These are phyloP conservation scores for Gossypium lobatum DNA, from an alignment of 441 rosid genomes.

Conservation along the genomic window DNA sequence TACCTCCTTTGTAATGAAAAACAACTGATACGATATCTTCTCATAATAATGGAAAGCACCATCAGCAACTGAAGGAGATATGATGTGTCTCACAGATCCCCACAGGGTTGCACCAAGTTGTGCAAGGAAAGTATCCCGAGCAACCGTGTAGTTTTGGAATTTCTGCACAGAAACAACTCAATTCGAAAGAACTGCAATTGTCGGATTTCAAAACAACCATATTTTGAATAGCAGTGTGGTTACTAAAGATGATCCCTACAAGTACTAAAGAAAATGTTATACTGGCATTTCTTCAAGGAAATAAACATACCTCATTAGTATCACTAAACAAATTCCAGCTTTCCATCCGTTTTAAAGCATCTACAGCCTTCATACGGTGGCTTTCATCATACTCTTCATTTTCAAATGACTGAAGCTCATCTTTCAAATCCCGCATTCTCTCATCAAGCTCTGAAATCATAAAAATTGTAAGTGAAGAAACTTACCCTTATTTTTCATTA, in stretches of 20 bases:
- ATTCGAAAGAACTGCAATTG: neutral
- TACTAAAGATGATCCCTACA: neutral
- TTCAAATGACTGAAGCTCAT: slow-evolving; percentile 90
- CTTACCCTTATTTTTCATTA: slow-evolving; percentile 4
- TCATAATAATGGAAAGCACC: slow-evolving; percentile 97
- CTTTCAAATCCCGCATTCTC: slow-evolving; percentile 91
- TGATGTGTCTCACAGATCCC: slow-evolving; percentile 93
- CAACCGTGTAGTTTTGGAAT: slow-evolving; percentile 89
- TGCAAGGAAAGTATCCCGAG: slow-evolving; percentile 93
- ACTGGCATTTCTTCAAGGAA: slow-evolving; percentile 12
- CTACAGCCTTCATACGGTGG: slow-evolving; percentile 75
- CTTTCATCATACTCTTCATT: slow-evolving; percentile 79
- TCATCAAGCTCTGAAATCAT: slow-evolving; percentile 82
- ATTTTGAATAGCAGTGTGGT: slow-evolving; percentile 7
- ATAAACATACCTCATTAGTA: slow-evolving; percentile 56
- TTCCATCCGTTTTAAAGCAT: slow-evolving; percentile 87
- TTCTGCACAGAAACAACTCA: slow-evolving; percentile 46
- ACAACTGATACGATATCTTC: slow-evolving; percentile 86
- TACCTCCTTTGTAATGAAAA: slow-evolving; percentile 95
- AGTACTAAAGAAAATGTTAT: neutral
- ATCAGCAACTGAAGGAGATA: slow-evolving; percentile 93
- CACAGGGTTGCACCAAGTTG: slow-evolving; percentile 92
- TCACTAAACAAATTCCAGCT: slow-evolving; percentile 95
- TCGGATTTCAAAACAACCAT: slow-evolving; percentile 5
- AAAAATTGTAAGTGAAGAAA: slow-evolving; percentile 12